Base-by-base conservation (phyloP, 371 early-diverging fungal genomes). In the Apophysomyces sp. region DNA sequence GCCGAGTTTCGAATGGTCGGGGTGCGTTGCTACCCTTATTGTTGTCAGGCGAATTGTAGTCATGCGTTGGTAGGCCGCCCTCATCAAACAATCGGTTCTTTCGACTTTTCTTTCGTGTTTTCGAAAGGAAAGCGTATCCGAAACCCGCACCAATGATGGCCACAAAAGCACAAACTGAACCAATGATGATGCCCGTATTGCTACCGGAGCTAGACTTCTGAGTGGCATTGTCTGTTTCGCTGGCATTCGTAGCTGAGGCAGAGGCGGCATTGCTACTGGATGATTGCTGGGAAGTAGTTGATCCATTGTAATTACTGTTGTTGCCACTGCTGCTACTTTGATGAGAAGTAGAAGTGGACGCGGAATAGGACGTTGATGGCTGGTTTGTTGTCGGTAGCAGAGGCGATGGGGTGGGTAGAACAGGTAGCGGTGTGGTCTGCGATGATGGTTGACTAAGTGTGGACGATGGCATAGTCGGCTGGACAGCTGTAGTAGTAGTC, bases 91-190 rank as follows among this genome's bases (percentile, higher is more conserved):
- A 58, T 31, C 69, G 65, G 16, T 74, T 66, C 11, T 68, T 60
- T 24, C 72, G 72, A 28, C 67, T 65, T 11, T 73, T 73, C 41
- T 68, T 65, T 21, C 67, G 67, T 2, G 72, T 67, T 55, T 69
- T 77, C 31, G 74, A 68, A 36, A 78, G 67, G 58, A 81, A 70
- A 5, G 73, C 71, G 58, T 71, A 76, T 30, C 70, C 76, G 59
- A 74, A 73, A 21, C 74, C 74, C 40, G 72, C 74, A 36, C 66
- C 76, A 31, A 81, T 57, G 16, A 76, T 67, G 1, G 74, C 76
- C 1, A 74, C 65, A 60, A 72, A 65, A 16, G 72, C 81, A 61
- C 73, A 71, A 0, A 78, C 73, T 27, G 75, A 71, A 34, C 81
- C 81, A 37, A 71, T 62, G 54, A 81, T 78, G 18, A 70, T 71